phyloP scores from a whole-genome alignment of 2,329 filamentous ascomycete species.

The Pseudogymnoascus sp. region DNA sequence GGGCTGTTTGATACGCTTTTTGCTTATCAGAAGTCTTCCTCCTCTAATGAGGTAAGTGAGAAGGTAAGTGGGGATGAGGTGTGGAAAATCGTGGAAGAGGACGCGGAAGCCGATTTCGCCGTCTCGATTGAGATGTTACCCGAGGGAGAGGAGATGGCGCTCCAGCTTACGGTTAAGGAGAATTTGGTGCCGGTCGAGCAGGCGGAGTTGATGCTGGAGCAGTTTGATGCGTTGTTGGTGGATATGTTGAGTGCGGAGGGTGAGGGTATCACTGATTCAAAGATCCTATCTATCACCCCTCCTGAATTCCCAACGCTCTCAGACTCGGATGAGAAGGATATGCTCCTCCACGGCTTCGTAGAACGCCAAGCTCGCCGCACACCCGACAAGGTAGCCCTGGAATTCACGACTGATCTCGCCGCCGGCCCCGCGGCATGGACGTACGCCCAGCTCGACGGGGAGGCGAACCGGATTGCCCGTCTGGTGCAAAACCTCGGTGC shows the following conservation, averaged over 20 bases:
- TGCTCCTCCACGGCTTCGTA: constrained; percentile 69
- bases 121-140: constrained; percentile 75
- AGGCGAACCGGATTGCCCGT: constrained; percentile 65
- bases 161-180: constrained; percentile 59
- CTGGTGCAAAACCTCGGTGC: constrained; percentile 46
- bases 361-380: constrained; percentile 49
- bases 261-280: constrained; percentile 30
- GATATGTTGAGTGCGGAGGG: constrained; percentile 43
- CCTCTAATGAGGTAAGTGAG: neutral
- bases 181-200: constrained; percentile 61
- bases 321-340: constrained; percentile 37
- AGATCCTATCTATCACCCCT: constrained; percentile 57
- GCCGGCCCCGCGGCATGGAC: constrained; percentile 52
- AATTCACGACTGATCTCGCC: constrained; percentile 59
- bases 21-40: constrained; percentile 67
- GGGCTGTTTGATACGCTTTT: constrained; percentile 77
- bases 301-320: constrained; percentile 49
- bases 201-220: constrained; percentile 55
- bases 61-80: constrained; percentile 25
- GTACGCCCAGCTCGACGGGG: constrained; percentile 61
- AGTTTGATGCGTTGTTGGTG: constrained; percentile 61
- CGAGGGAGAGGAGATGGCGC: constrained; percentile 38
- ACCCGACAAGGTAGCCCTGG: constrained; percentile 60
- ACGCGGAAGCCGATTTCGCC: constrained; percentile 65
- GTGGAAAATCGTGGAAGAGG: constrained; percentile 58